Evolutionary conservation across 805 yeast species (phyloP).

Genomic region (Candida silvicultrix): DNA sequence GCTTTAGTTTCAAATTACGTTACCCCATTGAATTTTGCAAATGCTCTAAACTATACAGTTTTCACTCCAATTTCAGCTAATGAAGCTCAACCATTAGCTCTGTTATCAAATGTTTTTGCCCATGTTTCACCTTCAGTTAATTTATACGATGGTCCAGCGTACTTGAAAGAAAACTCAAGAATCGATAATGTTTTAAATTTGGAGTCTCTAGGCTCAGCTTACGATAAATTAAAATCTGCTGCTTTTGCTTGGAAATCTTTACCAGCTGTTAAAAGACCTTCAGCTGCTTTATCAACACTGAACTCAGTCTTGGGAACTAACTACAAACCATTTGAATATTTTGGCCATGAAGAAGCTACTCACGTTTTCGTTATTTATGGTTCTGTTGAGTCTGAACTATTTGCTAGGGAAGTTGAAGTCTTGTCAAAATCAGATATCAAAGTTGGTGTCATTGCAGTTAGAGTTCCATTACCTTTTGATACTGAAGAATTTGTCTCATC

Average conservation of each 20-base stretch:
- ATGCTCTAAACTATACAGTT: conserved; percentile 57
- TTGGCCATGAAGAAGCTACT: conserved; percentile 55
- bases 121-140: conserved; percentile 51
- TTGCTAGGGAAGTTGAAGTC: conserved; percentile 37
- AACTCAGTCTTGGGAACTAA: conserved; percentile 49
- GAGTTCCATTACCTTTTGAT: conserved; percentile 80
- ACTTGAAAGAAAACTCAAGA: conserved; percentile 37
- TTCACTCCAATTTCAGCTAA: conserved; percentile 55
- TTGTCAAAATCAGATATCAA: conserved; percentile 26
- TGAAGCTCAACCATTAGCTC: conserved; percentile 64
- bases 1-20: conserved; percentile 59
- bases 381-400: conserved; percentile 53
- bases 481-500: conserved; percentile 48
- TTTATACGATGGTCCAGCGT: conserved; percentile 76
- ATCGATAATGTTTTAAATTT: conserved; percentile 37
- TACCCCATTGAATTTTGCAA: conserved; percentile 55
- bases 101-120: conserved; percentile 60
- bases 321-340: conserved; percentile 62
- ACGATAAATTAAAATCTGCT: conserved; percentile 30
- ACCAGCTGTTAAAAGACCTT: conserved; percentile 32
- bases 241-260: conserved; percentile 19
- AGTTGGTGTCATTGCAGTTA: conserved; percentile 63
- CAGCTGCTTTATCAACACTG: conserved; percentile 40
- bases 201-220: conserved; percentile 33
- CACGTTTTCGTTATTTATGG: conserved; percentile 84